phyloP scores from a whole-genome alignment of 768 basidiomycete species.

The Leccinum disarticulatum region DNA sequence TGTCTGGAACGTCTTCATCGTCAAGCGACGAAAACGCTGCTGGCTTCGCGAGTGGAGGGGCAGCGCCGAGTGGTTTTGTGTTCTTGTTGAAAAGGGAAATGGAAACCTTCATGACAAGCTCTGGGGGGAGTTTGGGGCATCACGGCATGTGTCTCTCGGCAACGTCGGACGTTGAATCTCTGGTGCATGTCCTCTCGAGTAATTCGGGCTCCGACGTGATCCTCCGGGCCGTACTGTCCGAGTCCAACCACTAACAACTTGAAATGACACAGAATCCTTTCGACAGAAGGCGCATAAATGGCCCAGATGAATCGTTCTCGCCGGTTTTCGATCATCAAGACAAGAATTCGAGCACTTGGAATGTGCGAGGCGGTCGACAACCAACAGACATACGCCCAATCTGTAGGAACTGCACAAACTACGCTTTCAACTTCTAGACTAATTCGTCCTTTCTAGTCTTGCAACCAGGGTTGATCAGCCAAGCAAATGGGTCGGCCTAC shows the following conservation, averaged over 20 bases:
- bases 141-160: background rate
- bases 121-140: background rate
- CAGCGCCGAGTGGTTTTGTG: slow-evolving; percentile 54
- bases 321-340: slow-evolving; percentile 54
- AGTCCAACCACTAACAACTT: background rate
- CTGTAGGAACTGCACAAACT: slow-evolving; percentile 50
- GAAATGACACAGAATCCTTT: slow-evolving; percentile 61
- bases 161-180: background rate
- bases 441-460: slow-evolving; percentile 55
- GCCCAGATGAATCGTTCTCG: slow-evolving; percentile 79
- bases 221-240: background rate
- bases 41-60: slow-evolving; percentile 56
- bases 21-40: slow-evolving; percentile 62
- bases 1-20: slow-evolving; percentile 59
- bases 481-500: slow-evolving; percentile 96
- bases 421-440: slow-evolving; percentile 2
- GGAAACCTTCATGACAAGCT: slow-evolving; percentile 75
- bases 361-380: slow-evolving; percentile 49
- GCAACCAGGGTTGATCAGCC: slow-evolving; percentile 84
- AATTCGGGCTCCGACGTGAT: background rate
- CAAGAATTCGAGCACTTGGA: slow-evolving; percentile 9
- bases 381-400: slow-evolving; percentile 78
- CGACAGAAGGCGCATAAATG: slow-evolving; percentile 88
- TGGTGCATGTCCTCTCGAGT: background rate
- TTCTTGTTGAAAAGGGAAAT: slow-evolving; percentile 67